Evolutionary conservation across 2,329 filamentous ascomycete species (phyloP), one percentile per base, ranked within the genome.

Genomic region (Aureobasidium namibiae): DNA sequence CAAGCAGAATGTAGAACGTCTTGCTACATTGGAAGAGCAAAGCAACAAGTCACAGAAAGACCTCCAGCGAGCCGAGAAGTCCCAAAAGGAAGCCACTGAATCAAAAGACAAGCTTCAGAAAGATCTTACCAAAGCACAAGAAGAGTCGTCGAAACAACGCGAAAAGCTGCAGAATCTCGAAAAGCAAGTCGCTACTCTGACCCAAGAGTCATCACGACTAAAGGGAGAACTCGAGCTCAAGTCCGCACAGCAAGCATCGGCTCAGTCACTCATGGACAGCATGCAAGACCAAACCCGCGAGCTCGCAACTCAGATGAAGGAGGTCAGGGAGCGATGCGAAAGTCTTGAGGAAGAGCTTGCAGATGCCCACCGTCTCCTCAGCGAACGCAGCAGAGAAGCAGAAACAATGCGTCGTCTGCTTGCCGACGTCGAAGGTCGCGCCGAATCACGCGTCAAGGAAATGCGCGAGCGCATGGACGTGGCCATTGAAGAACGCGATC

Each of bases 281-380:
- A 94, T 97, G 90, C 89, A 92, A 62, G 91, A 96, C 67, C 91
- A 97, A 75, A 88, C 87, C 0, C 83, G 88, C 1, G 94, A 99
- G 75, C 82, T 97, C 68, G 86, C 86, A 5, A 88, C 90, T 64
- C 94, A 96, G 74, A 87, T 96, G 73, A 95, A 94, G 72, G 94
- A 99, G 73, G 84, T 89, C 1, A 85, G 88, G 62, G 84, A 87
- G 52, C 86, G 90, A 64, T 88, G 86, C 39, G 92, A 96, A 68
- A 89, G 86, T 60, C 77, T 97, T 0, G 92, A 96, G 68, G 94
- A 99, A 73, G 94, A 99, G 72, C 80, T 97, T 1, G 84, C 85
- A 1, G 94, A 99, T 72, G 87, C 91, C 3, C 91, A 95, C 70
- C 84, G 90, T 60, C 82, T 96, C 62, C 81, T 99, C 2, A 85